phyloP scores from a whole-genome alignment of 2,329 filamentous ascomycete species.

The Exserohilum rostratum region DNA sequence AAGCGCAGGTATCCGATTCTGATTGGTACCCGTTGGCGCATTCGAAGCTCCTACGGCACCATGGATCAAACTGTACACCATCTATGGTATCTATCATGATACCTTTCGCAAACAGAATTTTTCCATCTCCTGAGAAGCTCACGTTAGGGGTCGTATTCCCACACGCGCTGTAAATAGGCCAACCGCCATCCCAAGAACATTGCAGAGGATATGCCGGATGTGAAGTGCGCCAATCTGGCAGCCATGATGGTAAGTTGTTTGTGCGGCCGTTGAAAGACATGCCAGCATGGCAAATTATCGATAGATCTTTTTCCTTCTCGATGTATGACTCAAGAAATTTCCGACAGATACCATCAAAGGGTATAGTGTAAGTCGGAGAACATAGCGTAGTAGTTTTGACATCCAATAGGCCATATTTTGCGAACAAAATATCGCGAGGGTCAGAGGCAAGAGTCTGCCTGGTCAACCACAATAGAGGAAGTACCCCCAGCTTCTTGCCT shows the following conservation, averaged over 20 bases:
- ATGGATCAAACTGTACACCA: background rate
- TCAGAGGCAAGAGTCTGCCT: background rate
- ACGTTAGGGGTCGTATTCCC: background rate
- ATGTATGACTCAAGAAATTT: background rate
- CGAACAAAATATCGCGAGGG: background rate
- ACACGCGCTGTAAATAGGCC: background rate
- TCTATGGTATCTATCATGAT: background rate
- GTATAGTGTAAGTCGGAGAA: background rate
- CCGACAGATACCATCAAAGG: background rate
- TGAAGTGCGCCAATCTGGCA: background rate
- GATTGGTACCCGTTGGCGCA: background rate
- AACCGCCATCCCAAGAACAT: background rate
- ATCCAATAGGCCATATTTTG: background rate
- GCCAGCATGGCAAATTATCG: background rate
- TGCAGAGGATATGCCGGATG: background rate
- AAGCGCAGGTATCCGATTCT: background rate
- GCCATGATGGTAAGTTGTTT: background rate
- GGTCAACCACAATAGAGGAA: background rate
- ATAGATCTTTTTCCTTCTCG: background rate
- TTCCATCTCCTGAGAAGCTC: background rate
- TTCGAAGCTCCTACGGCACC: background rate
- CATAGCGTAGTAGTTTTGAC: background rate
- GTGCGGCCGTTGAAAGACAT: background rate
- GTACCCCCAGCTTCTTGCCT: background rate
- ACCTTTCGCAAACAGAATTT: background rate